A percentile compares a stretch with the other conserved stretches of the same genome.
Conservation (phyloP, 2,329 filamentous ascomycete species). For the Sclerotinia borealis region DNA sequence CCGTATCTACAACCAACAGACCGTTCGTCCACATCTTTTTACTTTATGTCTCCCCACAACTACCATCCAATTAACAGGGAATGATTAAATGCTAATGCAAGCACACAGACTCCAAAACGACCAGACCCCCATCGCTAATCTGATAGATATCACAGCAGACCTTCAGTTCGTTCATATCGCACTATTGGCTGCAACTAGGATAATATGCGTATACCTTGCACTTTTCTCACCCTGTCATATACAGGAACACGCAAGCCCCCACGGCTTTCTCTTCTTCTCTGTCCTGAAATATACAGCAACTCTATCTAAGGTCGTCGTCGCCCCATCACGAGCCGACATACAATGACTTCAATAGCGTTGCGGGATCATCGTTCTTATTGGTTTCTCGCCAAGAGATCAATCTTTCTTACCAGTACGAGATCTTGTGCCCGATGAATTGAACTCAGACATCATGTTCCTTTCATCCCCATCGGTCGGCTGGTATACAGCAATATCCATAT, state of each 20-base stretch:
- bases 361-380: background rate
- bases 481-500: background rate
- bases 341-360: constrained; percentile 1
- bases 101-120: constrained; percentile 22
- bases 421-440: background rate
- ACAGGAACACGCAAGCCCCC: background rate
- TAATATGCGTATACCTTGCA: background rate
- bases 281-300: background rate
- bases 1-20: constrained; percentile 14
- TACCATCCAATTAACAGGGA: background rate
- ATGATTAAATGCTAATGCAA: constrained; percentile 18
- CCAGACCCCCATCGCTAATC: constrained; percentile 24
- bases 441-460: background rate
- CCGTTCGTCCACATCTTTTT: background rate
- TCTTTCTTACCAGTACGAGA: background rate
- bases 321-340: background rate
- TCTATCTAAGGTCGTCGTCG: background rate
- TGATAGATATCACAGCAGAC: constrained; percentile 13
- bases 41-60: background rate
- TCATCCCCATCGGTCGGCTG: background rate
- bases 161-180: background rate
- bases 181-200: background rate
- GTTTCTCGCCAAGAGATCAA: background rate
- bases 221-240: too few relatives aligned
- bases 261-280: background rate